Evolutionary conservation across 1,139 yeast genomes (phyloP).

Genomic region (Protomyces inouyei): DNA sequence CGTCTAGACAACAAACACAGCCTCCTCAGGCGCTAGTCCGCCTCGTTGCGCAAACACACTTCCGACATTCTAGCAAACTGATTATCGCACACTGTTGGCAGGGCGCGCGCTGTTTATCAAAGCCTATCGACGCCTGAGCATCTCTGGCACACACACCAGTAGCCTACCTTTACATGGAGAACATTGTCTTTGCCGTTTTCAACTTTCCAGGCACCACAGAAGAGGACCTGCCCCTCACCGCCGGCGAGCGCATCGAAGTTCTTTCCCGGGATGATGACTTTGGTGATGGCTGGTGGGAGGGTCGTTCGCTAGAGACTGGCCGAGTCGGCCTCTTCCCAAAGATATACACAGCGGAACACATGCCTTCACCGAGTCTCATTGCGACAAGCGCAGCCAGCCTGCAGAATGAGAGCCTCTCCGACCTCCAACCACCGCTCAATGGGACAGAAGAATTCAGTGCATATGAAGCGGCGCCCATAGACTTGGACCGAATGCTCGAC

Average conservation of each 20-base stretch:
- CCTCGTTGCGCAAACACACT: too few relatives aligned
- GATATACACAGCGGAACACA: slow-evolving; percentile 48
- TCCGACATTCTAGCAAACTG: too few relatives aligned
- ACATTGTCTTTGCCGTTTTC: slow-evolving; percentile 20
- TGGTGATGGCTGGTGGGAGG: slow-evolving; percentile 94
- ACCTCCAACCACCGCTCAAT: slow-evolving; percentile 6
- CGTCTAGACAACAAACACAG: too few relatives aligned
- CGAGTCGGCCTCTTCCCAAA: slow-evolving; percentile 86
- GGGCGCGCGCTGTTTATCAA: too few relatives aligned
- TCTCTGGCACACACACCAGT: too few relatives aligned
- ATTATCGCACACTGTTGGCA: too few relatives aligned
- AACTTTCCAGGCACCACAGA: slow-evolving; percentile 77
- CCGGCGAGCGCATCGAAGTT: slow-evolving; percentile 84
- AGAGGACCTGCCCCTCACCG: slow-evolving; percentile 73
- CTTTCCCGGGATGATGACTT: slow-evolving; percentile 88
- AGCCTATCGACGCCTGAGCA: too few relatives aligned
- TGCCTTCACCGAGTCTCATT: not conserved
- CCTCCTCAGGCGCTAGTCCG: too few relatives aligned
- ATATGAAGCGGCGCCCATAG: too few relatives aligned
- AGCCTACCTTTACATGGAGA: not conserved
- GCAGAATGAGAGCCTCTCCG: not conserved
- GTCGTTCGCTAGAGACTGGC: slow-evolving; percentile 48
- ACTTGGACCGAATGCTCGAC: too few relatives aligned
- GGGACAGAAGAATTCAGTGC: not conserved
- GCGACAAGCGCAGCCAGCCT: not conserved